These are phyloP conservation scores for Apophysomyces variabilis DNA, from an alignment of 371 early-diverging fungal genomes.

Conservation along the genomic window DNA sequence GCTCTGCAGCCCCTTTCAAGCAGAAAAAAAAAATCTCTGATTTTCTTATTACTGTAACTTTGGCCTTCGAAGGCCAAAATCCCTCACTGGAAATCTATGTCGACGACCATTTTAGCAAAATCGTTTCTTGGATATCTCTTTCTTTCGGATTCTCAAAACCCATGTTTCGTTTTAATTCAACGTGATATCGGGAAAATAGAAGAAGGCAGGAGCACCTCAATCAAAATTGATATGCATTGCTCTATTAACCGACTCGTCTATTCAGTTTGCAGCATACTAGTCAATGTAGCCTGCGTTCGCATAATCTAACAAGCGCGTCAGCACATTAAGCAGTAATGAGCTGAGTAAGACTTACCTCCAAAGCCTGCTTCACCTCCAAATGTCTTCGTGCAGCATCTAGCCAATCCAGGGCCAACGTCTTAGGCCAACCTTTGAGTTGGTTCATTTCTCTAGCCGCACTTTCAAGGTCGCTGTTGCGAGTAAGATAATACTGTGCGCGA, in stretches of 20 bases:
- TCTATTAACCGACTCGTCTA: not conserved
- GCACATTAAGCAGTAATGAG: not conserved
- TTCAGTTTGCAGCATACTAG: constrained; percentile 25
- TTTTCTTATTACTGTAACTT: too few relatives aligned
- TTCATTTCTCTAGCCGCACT: constrained; percentile 92
- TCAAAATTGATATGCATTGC: too few relatives aligned
- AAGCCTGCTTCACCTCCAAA: constrained; percentile 92
- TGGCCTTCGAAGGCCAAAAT: too few relatives aligned
- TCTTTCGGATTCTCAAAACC: not conserved
- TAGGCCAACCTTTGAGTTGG: constrained; percentile 94
- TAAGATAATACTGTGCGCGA: constrained; percentile 78
- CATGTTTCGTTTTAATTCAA: not conserved
- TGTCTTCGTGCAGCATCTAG: constrained; percentile 80
- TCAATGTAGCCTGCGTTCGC: constrained; percentile 27
- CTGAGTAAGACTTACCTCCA: constrained; percentile 59
- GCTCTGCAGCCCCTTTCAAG: too few relatives aligned
- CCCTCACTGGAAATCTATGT: too few relatives aligned
- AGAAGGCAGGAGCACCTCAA: too few relatives aligned
- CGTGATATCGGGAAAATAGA: too few relatives aligned
- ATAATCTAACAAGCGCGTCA: constrained; percentile 12
- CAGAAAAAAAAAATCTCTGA: too few relatives aligned
- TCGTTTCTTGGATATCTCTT: too few relatives aligned
- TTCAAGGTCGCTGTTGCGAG: constrained; percentile 79
- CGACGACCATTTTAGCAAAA: too few relatives aligned
- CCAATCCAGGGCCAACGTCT: constrained; percentile 91